Evolutionary conservation across 352 stramenopile genomes (phyloP).

Genomic region (Achlya hypogyna): DNA sequence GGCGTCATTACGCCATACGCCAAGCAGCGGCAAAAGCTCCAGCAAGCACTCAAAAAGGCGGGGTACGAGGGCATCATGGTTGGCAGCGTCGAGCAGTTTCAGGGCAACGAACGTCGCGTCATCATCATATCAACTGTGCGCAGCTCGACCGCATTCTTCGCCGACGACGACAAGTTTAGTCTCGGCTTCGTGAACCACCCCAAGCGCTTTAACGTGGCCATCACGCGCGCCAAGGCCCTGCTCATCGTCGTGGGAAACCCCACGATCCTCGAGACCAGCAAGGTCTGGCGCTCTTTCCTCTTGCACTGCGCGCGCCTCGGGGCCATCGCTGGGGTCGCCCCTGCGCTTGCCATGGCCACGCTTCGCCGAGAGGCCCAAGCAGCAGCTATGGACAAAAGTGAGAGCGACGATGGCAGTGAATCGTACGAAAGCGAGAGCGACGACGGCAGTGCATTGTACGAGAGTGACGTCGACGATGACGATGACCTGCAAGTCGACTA

Average conservation of each 20-base stretch:
- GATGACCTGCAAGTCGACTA: background rate
- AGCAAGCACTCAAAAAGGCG: constrained; percentile 30
- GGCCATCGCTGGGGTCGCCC: background rate
- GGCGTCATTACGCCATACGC: constrained; percentile 46
- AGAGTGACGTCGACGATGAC: background rate
- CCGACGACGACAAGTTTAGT: constrained; percentile 34
- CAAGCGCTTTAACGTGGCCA: constrained; percentile 70
- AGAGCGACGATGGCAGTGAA: background rate
- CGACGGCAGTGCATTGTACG: background rate
- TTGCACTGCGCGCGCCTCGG: constrained; percentile 11
- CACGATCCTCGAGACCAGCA: constrained; percentile 37
- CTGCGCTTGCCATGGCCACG: background rate
- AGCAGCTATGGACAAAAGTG: too few relatives aligned
- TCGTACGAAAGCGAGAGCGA: background rate
- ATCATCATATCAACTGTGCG: constrained; percentile 60
- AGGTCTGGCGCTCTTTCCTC: constrained; percentile 21
- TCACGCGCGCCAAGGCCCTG: constrained; percentile 53
- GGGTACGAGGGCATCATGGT: constrained; percentile 32
- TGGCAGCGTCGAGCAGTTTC: constrained; percentile 57
- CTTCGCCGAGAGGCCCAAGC: background rate
- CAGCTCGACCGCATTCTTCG: constrained; percentile 25
- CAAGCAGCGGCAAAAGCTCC: constrained; percentile 26
- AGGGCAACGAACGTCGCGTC: constrained; percentile 49
- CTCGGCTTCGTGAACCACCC: constrained; percentile 42
- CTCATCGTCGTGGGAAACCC: constrained; percentile 66